These are phyloP conservation scores for Pythium graminicola DNA, from an alignment of 352 stramenopile genomes.

Conservation along the genomic window DNA sequence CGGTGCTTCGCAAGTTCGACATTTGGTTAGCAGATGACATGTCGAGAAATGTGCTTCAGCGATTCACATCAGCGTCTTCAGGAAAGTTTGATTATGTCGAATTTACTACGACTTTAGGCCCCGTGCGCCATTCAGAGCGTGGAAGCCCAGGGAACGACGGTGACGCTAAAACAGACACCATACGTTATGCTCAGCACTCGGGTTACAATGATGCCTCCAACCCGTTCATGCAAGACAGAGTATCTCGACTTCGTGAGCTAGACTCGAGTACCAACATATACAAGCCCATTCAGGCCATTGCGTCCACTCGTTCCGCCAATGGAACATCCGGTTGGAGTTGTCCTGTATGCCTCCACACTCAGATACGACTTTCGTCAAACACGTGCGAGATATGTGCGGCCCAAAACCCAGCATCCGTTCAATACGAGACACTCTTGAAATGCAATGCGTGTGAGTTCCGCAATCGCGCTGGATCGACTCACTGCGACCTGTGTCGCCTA, in stretches of 20 bases:
- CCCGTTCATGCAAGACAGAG: not conserved
- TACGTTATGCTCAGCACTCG: not conserved
- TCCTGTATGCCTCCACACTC: slow-evolving; percentile 62
- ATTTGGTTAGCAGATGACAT: slow-evolving; percentile 44
- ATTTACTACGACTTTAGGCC: slow-evolving; percentile 38
- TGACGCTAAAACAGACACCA: slow-evolving; percentile 1
- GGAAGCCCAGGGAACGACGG: not conserved
- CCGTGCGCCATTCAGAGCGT: not conserved
- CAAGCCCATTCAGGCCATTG: not conserved
- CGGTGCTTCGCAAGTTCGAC: slow-evolving; percentile 58
- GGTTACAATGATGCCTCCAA: not conserved
- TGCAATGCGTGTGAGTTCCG: slow-evolving; percentile 61
- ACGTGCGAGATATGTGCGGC: slow-evolving; percentile 70
- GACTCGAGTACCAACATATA: not conserved
- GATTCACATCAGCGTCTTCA: slow-evolving; percentile 37
- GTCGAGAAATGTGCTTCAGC: slow-evolving; percentile 31
- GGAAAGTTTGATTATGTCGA: slow-evolving; percentile 72
- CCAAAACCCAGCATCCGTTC: slow-evolving; percentile 51
- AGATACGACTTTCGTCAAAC: slow-evolving; percentile 34
- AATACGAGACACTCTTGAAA: slow-evolving; percentile 45
- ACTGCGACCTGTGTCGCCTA: slow-evolving; percentile 57
- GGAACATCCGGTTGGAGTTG: slow-evolving; percentile 38
- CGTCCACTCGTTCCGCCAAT: not conserved
- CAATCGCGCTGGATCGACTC: slow-evolving; percentile 37
- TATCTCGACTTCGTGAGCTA: not conserved